These are phyloP conservation scores for Phyllostachys edulis DNA, from an alignment of 176 grass and related monocot species.

Conservation along the genomic window DNA sequence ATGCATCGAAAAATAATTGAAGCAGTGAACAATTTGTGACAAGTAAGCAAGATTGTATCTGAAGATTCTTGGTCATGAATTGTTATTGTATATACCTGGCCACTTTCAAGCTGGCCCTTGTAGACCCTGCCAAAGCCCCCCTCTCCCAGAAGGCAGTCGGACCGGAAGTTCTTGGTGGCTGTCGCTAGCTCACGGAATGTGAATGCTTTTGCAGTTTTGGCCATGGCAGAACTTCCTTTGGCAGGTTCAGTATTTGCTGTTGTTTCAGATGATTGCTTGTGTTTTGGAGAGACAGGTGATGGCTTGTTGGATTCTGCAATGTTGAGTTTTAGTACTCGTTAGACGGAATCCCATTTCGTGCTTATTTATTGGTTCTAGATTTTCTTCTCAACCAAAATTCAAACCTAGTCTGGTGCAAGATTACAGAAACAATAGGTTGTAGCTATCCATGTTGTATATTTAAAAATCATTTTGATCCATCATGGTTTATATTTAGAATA, in stretches of 20 bases:
- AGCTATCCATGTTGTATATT: background rate
- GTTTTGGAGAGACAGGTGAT: slow-evolving; percentile 9
- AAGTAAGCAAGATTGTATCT: background rate
- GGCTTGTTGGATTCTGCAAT: slow-evolving; percentile 32
- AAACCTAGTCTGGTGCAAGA: background rate
- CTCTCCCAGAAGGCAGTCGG: slow-evolving; percentile 65
- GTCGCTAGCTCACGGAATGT: slow-evolving; percentile 75
- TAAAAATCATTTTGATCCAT: slow-evolving; percentile 19
- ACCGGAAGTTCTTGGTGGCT: slow-evolving; percentile 68
- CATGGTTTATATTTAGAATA: background rate
- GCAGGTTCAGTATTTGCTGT: slow-evolving; percentile 31
- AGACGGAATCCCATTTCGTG: slow-evolving; percentile 6
- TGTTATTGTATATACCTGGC: slow-evolving; percentile 53
- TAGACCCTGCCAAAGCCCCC: slow-evolving; percentile 95
- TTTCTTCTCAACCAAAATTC: background rate
- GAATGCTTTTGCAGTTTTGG: slow-evolving; percentile 58
- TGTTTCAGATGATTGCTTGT: slow-evolving; percentile 35
- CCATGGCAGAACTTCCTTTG: slow-evolving; percentile 32
- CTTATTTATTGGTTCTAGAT: slow-evolving; percentile 8
- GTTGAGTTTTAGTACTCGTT: slow-evolving; percentile 23
- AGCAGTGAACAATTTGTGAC: background rate
- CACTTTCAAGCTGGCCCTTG: slow-evolving; percentile 65
- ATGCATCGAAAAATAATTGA: slow-evolving; percentile 16
- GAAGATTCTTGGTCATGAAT: background rate
- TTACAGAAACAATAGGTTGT: background rate